Evolutionary conservation across 2,329 filamentous ascomycete genomes (phyloP).

Genomic region (Penicillium sp.): DNA sequence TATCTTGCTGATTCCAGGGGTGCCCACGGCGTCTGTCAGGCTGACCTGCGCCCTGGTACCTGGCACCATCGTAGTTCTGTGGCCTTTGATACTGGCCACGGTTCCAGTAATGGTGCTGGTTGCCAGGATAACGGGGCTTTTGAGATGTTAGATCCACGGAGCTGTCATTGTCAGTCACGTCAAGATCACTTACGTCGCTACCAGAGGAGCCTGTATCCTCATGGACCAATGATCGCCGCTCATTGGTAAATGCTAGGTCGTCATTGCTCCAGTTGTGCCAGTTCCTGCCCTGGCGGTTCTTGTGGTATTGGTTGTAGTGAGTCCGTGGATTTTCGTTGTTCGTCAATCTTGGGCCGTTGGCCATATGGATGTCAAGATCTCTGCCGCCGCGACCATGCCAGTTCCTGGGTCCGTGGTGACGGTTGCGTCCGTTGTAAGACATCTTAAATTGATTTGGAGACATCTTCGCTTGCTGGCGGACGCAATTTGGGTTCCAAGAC

Average conservation of each 20-base stretch:
- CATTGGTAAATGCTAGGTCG: not conserved
- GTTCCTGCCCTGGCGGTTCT: not conserved
- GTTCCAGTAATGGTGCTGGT: no score
- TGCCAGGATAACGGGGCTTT: no score
- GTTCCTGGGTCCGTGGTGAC: not conserved
- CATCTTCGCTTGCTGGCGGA: not conserved
- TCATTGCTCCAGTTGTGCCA: not conserved
- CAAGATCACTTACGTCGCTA: not conserved
- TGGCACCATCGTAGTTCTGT: no score
- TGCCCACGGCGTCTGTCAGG: no score
- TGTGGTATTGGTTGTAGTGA: not conserved
- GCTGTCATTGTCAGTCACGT: not conserved
- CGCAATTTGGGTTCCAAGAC: not conserved
- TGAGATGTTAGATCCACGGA: no score
- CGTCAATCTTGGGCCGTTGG: slow-evolving; percentile 6
- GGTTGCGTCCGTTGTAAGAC: not conserved
- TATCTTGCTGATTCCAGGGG: no score
- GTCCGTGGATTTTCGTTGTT: not conserved
- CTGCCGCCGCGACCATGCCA: not conserved
- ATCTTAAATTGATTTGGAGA: not conserved
- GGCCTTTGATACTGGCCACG: no score
- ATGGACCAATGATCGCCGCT: not conserved
- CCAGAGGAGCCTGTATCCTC: not conserved
- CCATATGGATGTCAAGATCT: not conserved
- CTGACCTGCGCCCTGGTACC: no score